phyloP scores from a whole-genome alignment of 2,329 filamentous ascomycete genomes.

The Chrysoporthe puriensis region DNA sequence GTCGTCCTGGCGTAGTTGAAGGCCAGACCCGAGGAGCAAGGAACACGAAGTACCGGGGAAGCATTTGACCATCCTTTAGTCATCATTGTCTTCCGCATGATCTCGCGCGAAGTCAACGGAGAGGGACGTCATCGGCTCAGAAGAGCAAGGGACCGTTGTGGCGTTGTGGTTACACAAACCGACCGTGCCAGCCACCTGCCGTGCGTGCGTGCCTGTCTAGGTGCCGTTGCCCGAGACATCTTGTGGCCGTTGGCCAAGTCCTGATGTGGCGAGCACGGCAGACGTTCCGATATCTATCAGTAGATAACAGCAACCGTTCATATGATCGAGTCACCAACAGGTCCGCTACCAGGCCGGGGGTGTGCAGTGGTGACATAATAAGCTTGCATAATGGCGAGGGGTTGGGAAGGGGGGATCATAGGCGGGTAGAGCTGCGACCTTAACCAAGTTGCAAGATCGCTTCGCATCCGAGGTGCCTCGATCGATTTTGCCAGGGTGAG shows the following conservation, averaged over 20 bases:
- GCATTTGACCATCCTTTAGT: not conserved
- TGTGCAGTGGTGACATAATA: slow-evolving; percentile 20
- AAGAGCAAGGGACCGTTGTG: not conserved
- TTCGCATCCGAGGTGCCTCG: not conserved
- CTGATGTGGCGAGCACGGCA: not conserved
- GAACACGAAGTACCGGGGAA: too few relatives aligned
- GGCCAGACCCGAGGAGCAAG: not conserved
- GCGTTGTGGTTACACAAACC: slow-evolving; percentile 3
- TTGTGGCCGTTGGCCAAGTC: not conserved
- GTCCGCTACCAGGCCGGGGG: slow-evolving; percentile 4
- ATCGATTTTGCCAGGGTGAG: not conserved
- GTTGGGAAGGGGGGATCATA: not conserved
- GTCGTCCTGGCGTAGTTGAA: not conserved
- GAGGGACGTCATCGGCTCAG: not conserved
- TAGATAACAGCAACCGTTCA: not conserved
- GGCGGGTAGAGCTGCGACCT: not conserved
- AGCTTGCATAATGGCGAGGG: not conserved
- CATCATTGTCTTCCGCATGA: not conserved
- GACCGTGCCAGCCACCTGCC: not conserved
- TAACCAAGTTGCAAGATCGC: slow-evolving; percentile 3
- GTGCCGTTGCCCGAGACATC: not conserved
- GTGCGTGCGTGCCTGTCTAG: not conserved
- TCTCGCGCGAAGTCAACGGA: not conserved
- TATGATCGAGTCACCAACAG: not conserved
- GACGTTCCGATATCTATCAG: not conserved